phyloP scores from a whole-genome alignment of 805 yeast genomes.

The Clavispora vitiphila region DNA sequence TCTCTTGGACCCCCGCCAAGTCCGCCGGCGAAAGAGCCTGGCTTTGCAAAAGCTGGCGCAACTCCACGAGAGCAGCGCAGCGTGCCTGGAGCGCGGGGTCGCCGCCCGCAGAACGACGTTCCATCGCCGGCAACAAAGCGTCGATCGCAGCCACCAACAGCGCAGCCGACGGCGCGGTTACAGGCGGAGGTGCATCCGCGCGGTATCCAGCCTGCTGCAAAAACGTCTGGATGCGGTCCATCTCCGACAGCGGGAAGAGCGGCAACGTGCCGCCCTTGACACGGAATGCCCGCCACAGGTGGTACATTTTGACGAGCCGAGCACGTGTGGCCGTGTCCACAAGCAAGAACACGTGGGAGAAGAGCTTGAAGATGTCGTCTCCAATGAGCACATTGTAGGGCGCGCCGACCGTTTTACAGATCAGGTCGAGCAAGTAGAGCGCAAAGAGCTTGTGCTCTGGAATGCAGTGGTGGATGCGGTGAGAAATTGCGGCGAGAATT shows the following conservation, averaged over 20 bases:
- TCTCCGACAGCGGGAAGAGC: conserved; percentile 65
- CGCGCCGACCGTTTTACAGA: conserved; percentile 83
- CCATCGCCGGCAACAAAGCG: conserved; percentile 39
- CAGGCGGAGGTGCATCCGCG: conserved; percentile 2
- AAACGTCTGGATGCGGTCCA: conserved; percentile 70
- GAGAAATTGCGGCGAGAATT: conserved; percentile 69
- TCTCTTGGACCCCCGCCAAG: conserved; percentile 33
- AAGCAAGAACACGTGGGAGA: conserved; percentile 70
- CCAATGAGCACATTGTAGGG: conserved; percentile 84
- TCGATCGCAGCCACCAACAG: conserved; percentile 29
- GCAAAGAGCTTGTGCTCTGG: conserved; percentile 84
- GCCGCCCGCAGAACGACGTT: conserved; percentile 32
- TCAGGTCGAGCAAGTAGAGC: conserved; percentile 82
- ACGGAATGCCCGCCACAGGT: conserved; percentile 79
- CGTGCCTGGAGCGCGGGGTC: conserved; percentile 41
- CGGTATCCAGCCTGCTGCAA: conserved; percentile 36
- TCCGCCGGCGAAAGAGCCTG: conserved; percentile 32
- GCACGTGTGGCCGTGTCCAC: conserved; percentile 69
- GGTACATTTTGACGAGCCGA: conserved; percentile 71
- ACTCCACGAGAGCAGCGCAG: conserved; percentile 40
- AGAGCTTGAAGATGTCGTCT: conserved; percentile 60
- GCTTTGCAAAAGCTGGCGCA: conserved; percentile 35
- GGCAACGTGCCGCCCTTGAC: conserved; percentile 56
- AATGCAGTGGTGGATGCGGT: conserved; percentile 66
- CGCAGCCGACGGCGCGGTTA: conserved; percentile 6